Percentiles rank a stretch among this genome's conserved stretches.
Evolutionary conservation across 306 rosid species (phyloP).

Genomic region (Prunus salicina): DNA sequence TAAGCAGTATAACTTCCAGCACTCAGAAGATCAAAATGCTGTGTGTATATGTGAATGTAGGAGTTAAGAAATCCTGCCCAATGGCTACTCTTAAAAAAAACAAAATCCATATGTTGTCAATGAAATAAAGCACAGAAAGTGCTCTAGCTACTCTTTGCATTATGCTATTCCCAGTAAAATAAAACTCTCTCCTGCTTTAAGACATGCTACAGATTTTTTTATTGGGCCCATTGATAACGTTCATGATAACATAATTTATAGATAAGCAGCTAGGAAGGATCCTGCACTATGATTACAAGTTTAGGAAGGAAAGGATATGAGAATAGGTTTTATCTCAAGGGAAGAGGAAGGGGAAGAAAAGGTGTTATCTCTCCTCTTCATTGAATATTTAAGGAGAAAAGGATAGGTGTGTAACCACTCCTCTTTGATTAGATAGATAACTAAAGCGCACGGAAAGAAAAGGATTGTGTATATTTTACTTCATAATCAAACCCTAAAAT

Average conservation of each 20-base stretch:
- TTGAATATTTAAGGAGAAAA: not conserved
- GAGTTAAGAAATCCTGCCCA: not conserved
- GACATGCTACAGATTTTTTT: not conserved
- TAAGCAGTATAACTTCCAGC: not conserved
- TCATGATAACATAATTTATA: not conserved
- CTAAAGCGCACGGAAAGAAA: not conserved
- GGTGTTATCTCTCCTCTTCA: not conserved
- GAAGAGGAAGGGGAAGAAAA: not conserved
- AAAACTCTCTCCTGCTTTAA: not conserved
- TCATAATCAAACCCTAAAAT: not conserved
- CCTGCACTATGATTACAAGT: not conserved
- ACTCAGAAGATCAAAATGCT: not conserved
- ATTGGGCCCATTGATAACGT: not conserved
- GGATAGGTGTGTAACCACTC: not conserved
- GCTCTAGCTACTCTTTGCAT: not conserved
- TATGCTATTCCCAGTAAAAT: not conserved
- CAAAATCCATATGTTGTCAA: not conserved
- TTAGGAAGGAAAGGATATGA: not conserved
- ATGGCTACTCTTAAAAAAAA: too few species aligned
- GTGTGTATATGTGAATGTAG: not conserved
- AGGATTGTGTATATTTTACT: not conserved
- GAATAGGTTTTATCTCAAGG: not conserved
- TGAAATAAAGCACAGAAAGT: not conserved
- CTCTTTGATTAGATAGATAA: not conserved
- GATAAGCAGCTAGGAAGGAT: not conserved